Base-by-base conservation (phyloP, 2,329 filamentous ascomycete genomes). In the Calonectria pseudoturangicola region DNA sequence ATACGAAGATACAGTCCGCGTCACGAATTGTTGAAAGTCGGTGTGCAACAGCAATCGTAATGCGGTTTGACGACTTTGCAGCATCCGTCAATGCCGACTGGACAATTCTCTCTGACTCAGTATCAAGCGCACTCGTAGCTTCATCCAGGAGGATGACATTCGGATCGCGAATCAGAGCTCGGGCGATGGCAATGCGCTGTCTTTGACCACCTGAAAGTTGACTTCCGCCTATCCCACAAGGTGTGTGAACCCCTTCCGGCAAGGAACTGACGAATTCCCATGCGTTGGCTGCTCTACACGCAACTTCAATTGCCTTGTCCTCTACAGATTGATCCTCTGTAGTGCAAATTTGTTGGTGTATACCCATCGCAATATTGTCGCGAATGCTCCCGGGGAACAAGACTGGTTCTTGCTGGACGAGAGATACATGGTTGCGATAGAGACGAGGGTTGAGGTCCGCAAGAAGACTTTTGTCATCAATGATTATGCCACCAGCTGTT, bases 381-480 rank as follows among this genome's bases (percentile, higher is more conserved):
- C 93, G 93, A 74, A 96, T 93, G 0, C 92, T 93, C 27, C 93
- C 94, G 1, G 92, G 94, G 84, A 95, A 95, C 3, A 98, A 89
- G 1, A 87, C 87, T 0, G 88, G 88, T 66, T 91, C 88, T 76
- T 91, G 89, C 72, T 89, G 87, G 2, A 92, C 89, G 7, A 90
- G 83, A 2, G 88, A 84, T 12, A 91, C 85, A 45, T 86, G 81
- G 3, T 83, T 82, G 48, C 89, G 85, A 82, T 89, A 89, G 73
- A 86, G 21, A 16, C 21, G 12, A 9, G 54, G 54, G 33, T 41
- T 60, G 5, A 60, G 33, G 9, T 39, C 39, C 16, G 33, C 2
- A 27, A 60, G 54, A 3, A 33, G 15, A 25, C 85, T 30, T 85
- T 27, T 80, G 47, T 25, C 25, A 15, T 87, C 87, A 18, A 90